phyloP scores from a whole-genome alignment of 352 stramenopile species.

The Elongisporangium undulatum region DNA sequence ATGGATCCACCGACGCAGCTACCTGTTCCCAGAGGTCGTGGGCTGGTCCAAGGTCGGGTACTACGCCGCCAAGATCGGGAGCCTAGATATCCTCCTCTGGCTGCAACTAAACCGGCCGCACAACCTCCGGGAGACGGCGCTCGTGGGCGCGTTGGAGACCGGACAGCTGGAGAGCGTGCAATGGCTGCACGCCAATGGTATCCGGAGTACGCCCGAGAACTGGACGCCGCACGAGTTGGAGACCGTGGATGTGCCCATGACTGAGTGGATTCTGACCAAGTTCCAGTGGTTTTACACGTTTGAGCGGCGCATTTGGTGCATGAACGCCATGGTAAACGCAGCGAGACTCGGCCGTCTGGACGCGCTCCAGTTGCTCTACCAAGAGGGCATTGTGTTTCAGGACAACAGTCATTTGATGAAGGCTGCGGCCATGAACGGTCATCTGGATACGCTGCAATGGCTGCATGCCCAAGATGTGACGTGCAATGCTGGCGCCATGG shows the following conservation, averaged over 20 bases:
- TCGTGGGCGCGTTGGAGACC: background rate
- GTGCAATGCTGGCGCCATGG: conserved; percentile 11
- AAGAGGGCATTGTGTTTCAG: background rate
- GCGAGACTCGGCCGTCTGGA: background rate
- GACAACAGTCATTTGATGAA: background rate
- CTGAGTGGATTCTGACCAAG: background rate
- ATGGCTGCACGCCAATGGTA: background rate
- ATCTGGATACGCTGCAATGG: background rate
- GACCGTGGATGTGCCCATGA: background rate
- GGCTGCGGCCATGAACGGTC: background rate
- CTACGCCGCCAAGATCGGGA: background rate
- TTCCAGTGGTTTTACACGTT: background rate
- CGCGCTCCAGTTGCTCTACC: background rate
- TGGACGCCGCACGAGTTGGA: background rate
- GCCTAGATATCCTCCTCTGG: background rate
- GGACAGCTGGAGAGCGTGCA: background rate
- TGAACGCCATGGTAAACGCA: background rate
- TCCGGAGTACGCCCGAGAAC: background rate
- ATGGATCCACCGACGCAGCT: background rate
- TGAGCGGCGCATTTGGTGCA: background rate
- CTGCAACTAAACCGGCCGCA: background rate
- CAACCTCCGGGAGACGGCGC: background rate
- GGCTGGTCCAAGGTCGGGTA: background rate
- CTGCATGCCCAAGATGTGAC: background rate
- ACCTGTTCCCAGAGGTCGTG: background rate